These are phyloP conservation scores for Cladophialophora psammophila DNA, from an alignment of 2,329 filamentous ascomycete genomes.

Conservation along the genomic window DNA sequence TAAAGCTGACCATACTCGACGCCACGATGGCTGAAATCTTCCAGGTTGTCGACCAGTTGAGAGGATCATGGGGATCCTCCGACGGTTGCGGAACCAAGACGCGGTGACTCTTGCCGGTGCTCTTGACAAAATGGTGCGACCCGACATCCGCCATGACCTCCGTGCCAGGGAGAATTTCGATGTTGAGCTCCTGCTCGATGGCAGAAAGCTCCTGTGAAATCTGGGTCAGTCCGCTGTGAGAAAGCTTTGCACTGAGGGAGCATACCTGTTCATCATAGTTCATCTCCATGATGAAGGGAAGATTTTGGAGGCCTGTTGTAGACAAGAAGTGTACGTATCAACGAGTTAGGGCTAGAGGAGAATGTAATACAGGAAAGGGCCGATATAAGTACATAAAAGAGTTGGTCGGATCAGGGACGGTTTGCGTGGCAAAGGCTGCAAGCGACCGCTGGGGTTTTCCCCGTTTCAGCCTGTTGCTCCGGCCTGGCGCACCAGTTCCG, in stretches of 20 bases:
- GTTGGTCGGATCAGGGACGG: not conserved
- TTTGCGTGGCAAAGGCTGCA: not conserved
- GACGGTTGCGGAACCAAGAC: conserved; percentile 63
- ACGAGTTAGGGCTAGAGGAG: not conserved
- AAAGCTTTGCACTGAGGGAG: not conserved
- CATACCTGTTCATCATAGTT: conserved; percentile 54
- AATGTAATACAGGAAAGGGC: not conserved
- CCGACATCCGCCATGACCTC: conserved; percentile 69
- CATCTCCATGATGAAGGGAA: conserved; percentile 54
- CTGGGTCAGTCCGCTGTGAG: not conserved
- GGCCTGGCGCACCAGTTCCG: no score
- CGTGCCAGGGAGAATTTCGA: conserved; percentile 64
- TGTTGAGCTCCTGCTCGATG: conserved; percentile 51
- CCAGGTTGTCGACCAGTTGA: conserved; percentile 59
- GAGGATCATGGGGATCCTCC: conserved; percentile 55
- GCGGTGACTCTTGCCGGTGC: conserved; percentile 43
- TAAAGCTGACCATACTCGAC: conserved; percentile 58
- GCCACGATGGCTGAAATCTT: conserved; percentile 59
- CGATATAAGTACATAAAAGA: not conserved
- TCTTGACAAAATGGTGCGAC: conserved; percentile 69
- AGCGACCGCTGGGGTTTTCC: no score
- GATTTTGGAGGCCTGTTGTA: not conserved
- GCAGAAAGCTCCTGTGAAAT: conserved; percentile 35
- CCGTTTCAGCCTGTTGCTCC: no score
- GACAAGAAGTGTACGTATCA: not conserved